These are phyloP conservation scores for Dovyalis caffra DNA, from an alignment of 345 rosid genomes.

Conservation along the genomic window DNA sequence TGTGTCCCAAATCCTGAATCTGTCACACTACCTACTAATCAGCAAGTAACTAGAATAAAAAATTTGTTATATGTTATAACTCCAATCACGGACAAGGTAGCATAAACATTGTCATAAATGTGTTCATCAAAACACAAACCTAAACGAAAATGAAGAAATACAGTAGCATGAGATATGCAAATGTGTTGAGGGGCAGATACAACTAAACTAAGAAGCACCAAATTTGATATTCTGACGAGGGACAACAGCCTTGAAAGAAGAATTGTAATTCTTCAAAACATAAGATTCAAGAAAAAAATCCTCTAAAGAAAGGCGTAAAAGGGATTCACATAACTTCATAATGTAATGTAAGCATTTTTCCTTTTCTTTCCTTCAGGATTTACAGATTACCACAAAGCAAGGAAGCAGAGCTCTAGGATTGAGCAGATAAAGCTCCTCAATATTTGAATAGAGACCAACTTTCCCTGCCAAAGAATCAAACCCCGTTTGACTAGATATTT, in stretches of 20 bases:
- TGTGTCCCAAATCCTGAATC: neutral
- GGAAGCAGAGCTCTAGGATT: slow-evolving; percentile 93
- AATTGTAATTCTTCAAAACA: slow-evolving; percentile 25
- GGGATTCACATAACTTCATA: slow-evolving; percentile 19
- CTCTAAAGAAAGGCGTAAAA: slow-evolving; percentile 10
- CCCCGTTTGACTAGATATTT: slow-evolving; percentile 74
- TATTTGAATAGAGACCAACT: slow-evolving; percentile 87
- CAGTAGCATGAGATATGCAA: slow-evolving; percentile 22
- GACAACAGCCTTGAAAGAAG: slow-evolving; percentile 13
- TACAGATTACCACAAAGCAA: slow-evolving; percentile 88
- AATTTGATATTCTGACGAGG: slow-evolving; percentile 17
- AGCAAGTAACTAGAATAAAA: neutral
- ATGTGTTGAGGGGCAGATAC: slow-evolving; percentile 9
- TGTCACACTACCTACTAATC: neutral
- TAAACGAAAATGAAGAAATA: slow-evolving; percentile 13
- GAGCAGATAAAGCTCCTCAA: slow-evolving; percentile 94
- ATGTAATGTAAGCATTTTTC: neutral
- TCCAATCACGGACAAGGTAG: neutral
- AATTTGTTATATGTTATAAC: neutral
- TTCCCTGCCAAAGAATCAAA: slow-evolving; percentile 96
- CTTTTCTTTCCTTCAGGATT: slow-evolving; percentile 37
- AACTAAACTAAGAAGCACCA: slow-evolving; percentile 6
- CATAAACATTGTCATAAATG: neutral
- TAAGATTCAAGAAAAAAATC: slow-evolving; percentile 12
- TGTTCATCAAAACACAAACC: slow-evolving; percentile 13